Evolutionary conservation across 805 yeast genomes (phyloP).

Genomic region (Suhomyces emberorum): DNA sequence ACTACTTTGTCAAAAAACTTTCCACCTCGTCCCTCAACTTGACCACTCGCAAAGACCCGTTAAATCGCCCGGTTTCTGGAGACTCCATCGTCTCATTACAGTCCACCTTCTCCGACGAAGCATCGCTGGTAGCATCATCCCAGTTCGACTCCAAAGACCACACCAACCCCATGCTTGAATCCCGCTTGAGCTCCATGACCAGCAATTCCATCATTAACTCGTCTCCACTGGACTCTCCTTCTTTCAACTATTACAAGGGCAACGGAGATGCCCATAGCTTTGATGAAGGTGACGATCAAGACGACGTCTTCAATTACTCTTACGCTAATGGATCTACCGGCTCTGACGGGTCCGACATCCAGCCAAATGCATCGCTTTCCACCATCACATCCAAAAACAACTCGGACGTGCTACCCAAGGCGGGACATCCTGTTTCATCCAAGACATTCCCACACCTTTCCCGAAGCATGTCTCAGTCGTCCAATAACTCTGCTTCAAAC

Average conservation of each 20-base stretch:
- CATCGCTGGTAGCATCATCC: slow-evolving; percentile 27
- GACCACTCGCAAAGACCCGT: slow-evolving; percentile 1
- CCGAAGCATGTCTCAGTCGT: neutral
- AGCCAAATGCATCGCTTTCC: slow-evolving; percentile 7
- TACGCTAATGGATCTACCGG: neutral
- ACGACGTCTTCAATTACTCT: slow-evolving; percentile 1
- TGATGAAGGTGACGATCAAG: slow-evolving; percentile 4
- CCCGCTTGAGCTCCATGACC: slow-evolving; percentile 39
- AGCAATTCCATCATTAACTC: slow-evolving; percentile 18
- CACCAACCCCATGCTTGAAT: slow-evolving; percentile 26
- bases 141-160: slow-evolving; percentile 24
- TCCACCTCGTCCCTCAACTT: slow-evolving; percentile 20
- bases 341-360: too few relatives aligned
- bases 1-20: slow-evolving; percentile 34
- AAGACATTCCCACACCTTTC: neutral
- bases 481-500: slow-evolving; percentile 2
- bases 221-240: slow-evolving; percentile 19
- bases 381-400: slow-evolving; percentile 10
- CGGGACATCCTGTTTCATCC: neutral
- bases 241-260: slow-evolving; percentile 6
- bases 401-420: neutral
- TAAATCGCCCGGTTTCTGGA: slow-evolving; percentile 28
- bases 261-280: slow-evolving; percentile 4
- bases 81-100: slow-evolving; percentile 32
- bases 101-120: slow-evolving; percentile 34